phyloP scores from a whole-genome alignment of 2,329 filamentous ascomycete species.

The Diaporthe ilicicola region DNA sequence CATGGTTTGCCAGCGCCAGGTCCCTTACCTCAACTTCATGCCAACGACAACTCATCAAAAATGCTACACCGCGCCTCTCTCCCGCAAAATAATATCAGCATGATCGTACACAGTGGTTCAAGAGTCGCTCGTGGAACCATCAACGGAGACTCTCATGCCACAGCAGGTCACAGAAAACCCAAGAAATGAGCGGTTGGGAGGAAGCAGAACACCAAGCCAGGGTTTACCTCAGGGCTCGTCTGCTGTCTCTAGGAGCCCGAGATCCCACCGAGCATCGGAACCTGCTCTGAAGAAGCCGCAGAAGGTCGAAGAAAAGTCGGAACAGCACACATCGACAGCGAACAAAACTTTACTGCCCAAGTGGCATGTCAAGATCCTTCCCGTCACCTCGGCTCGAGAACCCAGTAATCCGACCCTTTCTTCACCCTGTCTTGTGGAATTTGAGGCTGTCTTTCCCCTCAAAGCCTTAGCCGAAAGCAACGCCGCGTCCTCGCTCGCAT shows the following conservation, averaged over 20 bases:
- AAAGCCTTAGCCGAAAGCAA: not conserved
- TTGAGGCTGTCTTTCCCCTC: conserved; percentile 25
- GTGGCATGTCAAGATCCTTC: conserved; percentile 24
- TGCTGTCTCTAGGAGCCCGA: not conserved
- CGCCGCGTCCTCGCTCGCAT: not conserved
- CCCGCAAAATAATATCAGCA: not conserved
- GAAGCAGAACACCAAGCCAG: not conserved
- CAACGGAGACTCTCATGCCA: not conserved
- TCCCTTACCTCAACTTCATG: not conserved
- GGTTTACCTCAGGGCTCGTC: not conserved
- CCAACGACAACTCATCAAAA: not conserved
- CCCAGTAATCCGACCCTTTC: not conserved
- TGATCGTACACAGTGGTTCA: conserved; percentile 7
- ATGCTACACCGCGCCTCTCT: not conserved
- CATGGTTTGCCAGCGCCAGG: not conserved
- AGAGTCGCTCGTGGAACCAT: not conserved
- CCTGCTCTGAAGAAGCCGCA: not conserved
- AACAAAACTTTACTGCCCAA: not conserved
- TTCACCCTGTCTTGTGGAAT: not conserved
- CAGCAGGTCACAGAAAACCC: not conserved
- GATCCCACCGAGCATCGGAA: not conserved
- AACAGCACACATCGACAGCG: not conserved
- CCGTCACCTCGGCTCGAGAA: not conserved
- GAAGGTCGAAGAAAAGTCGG: not conserved
- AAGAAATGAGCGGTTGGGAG: not conserved